phyloP scores from a whole-genome alignment of 1,284 basidiomycete species.

The Ceratobasidium sp. region DNA sequence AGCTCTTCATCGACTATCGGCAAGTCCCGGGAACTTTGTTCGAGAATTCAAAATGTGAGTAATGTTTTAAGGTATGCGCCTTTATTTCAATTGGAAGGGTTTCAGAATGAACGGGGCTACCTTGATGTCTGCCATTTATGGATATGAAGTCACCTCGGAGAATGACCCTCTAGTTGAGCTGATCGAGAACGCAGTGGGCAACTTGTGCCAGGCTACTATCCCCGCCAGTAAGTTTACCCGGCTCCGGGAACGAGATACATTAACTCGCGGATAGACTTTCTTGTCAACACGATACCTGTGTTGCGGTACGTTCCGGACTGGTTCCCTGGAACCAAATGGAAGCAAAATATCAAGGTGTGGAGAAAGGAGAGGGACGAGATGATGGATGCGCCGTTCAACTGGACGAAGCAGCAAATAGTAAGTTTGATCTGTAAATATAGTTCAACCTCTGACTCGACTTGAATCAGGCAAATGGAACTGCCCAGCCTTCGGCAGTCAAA shows the following conservation, averaged over 20 bases:
- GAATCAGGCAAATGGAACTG: neutral
- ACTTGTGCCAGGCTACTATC: conserved; percentile 5
- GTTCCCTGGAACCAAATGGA: conserved; percentile 35
- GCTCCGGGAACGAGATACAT: no score
- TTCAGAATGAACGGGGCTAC: conserved; percentile 9
- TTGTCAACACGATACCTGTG: conserved; percentile 33
- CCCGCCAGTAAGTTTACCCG: conserved; percentile 14
- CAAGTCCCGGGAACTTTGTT: neutral
- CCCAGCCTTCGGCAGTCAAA: conserved; percentile 4
- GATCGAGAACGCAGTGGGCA: conserved; percentile 1
- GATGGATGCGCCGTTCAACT: conserved; percentile 19
- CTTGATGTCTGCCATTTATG: conserved; percentile 25
- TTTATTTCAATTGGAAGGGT: no score
- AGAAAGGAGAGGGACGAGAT: conserved; percentile 22
- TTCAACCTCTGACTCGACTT: no score
- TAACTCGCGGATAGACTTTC: no score
- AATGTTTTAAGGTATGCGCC: no score
- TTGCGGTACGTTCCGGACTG: conserved; percentile 34
- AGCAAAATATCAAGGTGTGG: conserved; percentile 18
- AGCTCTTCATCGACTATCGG: neutral
- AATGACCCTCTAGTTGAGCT: conserved; percentile 26
- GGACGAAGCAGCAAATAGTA: conserved; percentile 19
- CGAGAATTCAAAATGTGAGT: conserved; percentile 10
- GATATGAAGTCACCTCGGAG: conserved; percentile 25
- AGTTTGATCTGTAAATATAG: no score